These are phyloP conservation scores for Chlorella sp. DNA, from an alignment of 139 green algal genomes.

Conservation along the genomic window DNA sequence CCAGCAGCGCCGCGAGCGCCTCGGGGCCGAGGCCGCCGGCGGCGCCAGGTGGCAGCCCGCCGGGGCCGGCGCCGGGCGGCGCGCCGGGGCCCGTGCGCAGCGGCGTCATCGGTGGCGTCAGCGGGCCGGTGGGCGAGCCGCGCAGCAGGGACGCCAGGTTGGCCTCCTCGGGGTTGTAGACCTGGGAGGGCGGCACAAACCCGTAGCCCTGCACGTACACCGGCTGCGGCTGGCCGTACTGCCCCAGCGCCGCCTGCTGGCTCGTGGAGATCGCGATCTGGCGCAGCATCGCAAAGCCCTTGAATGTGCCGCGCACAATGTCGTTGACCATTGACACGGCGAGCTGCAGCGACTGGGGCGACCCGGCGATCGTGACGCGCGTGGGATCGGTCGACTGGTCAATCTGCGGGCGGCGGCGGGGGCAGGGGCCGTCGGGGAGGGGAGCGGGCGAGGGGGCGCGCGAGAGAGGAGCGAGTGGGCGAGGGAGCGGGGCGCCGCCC, in stretches of 20 bases:
- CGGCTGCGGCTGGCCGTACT: conserved; percentile 28
- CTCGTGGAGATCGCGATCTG: conserved; percentile 42
- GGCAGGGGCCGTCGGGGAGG: not conserved
- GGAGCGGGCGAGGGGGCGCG: not conserved
- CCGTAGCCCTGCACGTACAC: conserved; percentile 60
- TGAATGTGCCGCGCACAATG: conserved; percentile 64
- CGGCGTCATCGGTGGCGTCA: conserved; percentile 41
- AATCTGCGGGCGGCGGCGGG: conserved; percentile 40
- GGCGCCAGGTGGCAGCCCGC: not conserved
- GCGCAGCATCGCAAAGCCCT: conserved; percentile 66
- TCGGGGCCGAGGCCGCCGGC: conserved; percentile 13
- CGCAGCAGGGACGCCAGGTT: conserved; percentile 21
- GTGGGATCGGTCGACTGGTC: conserved; percentile 85
- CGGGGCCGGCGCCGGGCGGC: not conserved
- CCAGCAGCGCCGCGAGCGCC: conserved; percentile 21
- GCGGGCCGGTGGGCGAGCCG: conserved; percentile 24
- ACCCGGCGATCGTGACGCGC: conserved; percentile 84
- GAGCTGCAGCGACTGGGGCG: conserved; percentile 47
- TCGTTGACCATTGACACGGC: conserved; percentile 49
- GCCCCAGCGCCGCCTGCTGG: conserved; percentile 6
- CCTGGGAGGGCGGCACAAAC: conserved; percentile 59
- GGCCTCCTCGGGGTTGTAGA: conserved; percentile 32
- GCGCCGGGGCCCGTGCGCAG: no score
- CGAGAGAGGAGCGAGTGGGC: no score
- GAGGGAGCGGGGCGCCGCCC: no score